Base-by-base conservation (phyloP, 1,284 basidiomycete genomes). In the Ganoderma sinense region DNA sequence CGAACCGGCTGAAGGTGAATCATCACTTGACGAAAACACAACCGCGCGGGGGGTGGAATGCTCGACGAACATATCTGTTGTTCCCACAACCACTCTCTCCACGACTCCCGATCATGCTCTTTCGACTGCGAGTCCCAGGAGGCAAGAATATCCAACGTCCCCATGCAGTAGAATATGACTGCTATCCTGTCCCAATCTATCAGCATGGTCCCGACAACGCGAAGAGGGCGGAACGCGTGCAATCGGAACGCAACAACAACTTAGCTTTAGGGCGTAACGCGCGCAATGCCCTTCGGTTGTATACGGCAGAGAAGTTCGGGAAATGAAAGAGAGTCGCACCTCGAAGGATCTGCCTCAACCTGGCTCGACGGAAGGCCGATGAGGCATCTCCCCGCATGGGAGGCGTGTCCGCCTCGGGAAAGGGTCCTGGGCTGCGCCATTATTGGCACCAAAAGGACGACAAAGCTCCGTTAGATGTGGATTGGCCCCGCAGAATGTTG, bases 11-110 rank as follows among this genome's bases (percentile, higher is more conserved):
- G 71, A 31, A 53, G 55, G 26, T n/a, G 43, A 55, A 55, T 33
- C 53, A 18, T 48, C 53, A 58, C 45, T 55, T 67, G 14, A 40
- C 33, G 16, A 20, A 56, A 10, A 53, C 56, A 62, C 67, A 53
- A n/a, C 39, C 43, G 36, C 20, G 11, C 13, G 20, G 20, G 18
- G 48, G 39, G 64, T 14, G 41, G 58, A 16, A 16, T n/a, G 59
- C 14, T 40, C n/a, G 23, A 69, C 70, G 45, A 43, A 91, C 91
- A 82, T 56, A 87, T 86, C 75, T 97, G 94, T 78, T 97, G 91
- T 18, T 86, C 87, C 94, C 96, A 98, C 62, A 98, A 88, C 96
- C 97, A 98, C 65, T 89, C 85, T 66, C 83, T 84, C 93, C 94
- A 97, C 4, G 78, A 80, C 43, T 86, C 80, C n/a, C 88, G 86